Base-by-base conservation (phyloP, 768 basidiomycete genomes). In the Podaxis rugospora region DNA sequence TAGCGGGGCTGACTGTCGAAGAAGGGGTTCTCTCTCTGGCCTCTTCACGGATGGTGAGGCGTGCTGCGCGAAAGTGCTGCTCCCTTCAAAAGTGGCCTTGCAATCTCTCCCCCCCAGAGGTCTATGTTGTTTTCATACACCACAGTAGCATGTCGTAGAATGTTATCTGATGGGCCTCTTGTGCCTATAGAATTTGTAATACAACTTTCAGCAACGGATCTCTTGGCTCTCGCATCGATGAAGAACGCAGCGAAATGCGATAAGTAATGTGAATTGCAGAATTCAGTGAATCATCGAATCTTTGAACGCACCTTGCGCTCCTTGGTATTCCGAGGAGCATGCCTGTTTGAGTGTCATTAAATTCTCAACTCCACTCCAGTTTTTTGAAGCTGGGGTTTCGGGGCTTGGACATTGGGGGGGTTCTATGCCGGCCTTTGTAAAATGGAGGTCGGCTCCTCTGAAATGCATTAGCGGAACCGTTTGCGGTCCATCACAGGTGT, bases 211-310 rank as follows among this genome's bases (percentile, higher is more conserved):
- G 70, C 83, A 84, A 84, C 74, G 82, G 84, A 85, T 85, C 82
- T 84, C 85, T 86, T 86, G 86, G 85, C 82, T 86, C 83, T 84
- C 79, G 82, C 83, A 85, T 87, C 83, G 81, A 86, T 86, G 86
- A 87, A 87, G 85, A 85, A 86, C 80, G 83, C 84, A 85, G 86
- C 82, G 80, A 87, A 86, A 82, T 83, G 86, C 81, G 82, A 87
- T 84, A 87, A 80, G 83, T 87, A 86, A 86, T 88, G 85, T 87
- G 86, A 87, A 86, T 86, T 86, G 84, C 84, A 84, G 84, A 85
- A 83, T 84, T 83, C 83, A 84, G 84, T 86, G 84, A 86, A 86
- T 86, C 85, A 86, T 88, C 83, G 83, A 88, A 84, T 86, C 84
- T 87, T 88, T 87, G 85, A 87, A 87, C 81, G 83, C 87, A 87